These are phyloP conservation scores for Cupressus sempervirens DNA, from an alignment of 75 land plant genomes.

Conservation along the genomic window DNA sequence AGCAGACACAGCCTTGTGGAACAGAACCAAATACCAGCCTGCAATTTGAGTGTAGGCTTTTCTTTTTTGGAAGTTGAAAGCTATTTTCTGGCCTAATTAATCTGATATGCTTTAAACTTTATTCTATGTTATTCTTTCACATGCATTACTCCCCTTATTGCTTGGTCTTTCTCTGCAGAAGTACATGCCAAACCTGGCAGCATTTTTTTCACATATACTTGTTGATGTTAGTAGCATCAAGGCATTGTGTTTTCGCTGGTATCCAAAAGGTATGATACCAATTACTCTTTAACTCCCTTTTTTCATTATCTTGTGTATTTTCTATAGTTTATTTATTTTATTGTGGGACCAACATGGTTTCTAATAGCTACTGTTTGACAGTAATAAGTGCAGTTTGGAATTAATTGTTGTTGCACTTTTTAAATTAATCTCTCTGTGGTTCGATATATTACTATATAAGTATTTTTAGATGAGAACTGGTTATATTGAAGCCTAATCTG, in stretches of 20 bases:
- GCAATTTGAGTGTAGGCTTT: neutral
- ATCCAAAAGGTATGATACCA: conserved; percentile 56
- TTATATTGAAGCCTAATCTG: neutral
- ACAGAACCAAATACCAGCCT: neutral
- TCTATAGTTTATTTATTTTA: neutral
- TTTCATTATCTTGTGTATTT: neutral
- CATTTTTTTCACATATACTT: conserved; percentile 73
- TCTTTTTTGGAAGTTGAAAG: neutral
- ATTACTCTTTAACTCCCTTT: neutral
- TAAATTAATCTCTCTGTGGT: neutral
- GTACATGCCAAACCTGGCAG: conserved; percentile 91
- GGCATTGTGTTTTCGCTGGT: conserved; percentile 89
- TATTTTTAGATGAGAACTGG: neutral
- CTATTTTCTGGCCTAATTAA: neutral
- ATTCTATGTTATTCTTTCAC: conserved; percentile 6
- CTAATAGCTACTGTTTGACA: neutral
- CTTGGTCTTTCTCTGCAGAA: conserved; percentile 49
- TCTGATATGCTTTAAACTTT: neutral
- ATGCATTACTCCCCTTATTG: neutral
- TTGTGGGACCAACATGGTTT: neutral
- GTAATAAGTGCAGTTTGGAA: too few species aligned
- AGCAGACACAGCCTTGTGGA: too few species aligned
- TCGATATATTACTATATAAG: neutral
- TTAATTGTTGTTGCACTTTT: neutral
- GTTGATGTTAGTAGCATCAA: conserved; percentile 96